phyloP scores from a whole-genome alignment of 1,284 basidiomycete species.

The Athelia psychrophila region DNA sequence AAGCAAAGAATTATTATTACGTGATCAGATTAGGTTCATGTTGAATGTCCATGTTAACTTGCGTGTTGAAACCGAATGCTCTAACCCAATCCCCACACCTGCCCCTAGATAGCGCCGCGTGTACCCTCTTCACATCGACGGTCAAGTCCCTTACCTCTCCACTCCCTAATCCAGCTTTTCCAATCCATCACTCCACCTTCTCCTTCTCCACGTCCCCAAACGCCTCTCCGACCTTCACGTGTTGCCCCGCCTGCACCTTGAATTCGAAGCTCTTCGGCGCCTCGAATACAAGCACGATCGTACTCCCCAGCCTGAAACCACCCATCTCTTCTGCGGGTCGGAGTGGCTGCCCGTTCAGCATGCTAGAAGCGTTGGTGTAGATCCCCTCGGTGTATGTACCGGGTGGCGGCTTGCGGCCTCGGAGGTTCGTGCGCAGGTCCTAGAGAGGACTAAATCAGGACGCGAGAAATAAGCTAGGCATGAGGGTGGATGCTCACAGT shows the following conservation, averaged over 20 bases:
- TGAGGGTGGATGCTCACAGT: constrained; percentile 51
- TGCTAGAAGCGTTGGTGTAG: constrained; percentile 76
- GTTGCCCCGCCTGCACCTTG: constrained; percentile 76
- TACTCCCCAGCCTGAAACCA: constrained; percentile 93
- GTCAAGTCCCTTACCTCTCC: too few relatives aligned
- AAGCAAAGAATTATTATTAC: too few relatives aligned
- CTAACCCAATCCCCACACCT: too few relatives aligned
- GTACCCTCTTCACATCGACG: too few relatives aligned
- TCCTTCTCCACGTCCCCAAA: constrained; percentile 52
- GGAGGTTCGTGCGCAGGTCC: constrained; percentile 83
- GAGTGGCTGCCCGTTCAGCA: constrained; percentile 90
- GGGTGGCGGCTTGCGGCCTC: constrained; percentile 69
- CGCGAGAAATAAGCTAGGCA: neutral
- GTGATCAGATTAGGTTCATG: too few relatives aligned
- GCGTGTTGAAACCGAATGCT: too few relatives aligned
- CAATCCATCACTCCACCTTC: constrained; percentile 10
- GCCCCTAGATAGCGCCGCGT: too few relatives aligned
- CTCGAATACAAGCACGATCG: constrained; percentile 96
- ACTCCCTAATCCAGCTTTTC: neutral
- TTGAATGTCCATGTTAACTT: too few relatives aligned
- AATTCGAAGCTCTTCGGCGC: constrained; percentile 88
- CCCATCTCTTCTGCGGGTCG: constrained; percentile 93
- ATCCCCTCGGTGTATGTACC: constrained; percentile 94
- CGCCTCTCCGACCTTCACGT: constrained; percentile 85
- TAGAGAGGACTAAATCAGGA: constrained; percentile 21